Conservation (phyloP, 805 yeast species). For the Candida vaughaniae region DNA sequence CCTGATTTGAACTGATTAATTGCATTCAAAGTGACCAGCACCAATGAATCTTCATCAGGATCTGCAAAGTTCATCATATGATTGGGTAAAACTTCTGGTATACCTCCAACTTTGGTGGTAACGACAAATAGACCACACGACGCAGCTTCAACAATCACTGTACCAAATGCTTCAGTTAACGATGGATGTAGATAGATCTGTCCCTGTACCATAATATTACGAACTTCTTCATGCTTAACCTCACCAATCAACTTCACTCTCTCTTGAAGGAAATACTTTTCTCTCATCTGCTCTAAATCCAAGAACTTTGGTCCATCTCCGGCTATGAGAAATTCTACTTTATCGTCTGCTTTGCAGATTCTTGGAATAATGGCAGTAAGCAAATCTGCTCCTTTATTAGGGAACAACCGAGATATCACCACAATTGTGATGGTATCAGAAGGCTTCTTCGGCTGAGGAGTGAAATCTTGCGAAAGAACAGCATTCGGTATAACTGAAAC, state of each 20-base stretch:
- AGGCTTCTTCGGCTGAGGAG: slow-evolving; percentile 8
- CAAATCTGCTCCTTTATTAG: slow-evolving; percentile 95
- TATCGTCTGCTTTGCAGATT: slow-evolving; percentile 61
- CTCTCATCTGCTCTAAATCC: slow-evolving; percentile 94
- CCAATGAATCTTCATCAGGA: slow-evolving; percentile 83
- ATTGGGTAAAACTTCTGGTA: slow-evolving; percentile 90
- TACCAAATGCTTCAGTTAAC: slow-evolving; percentile 96
- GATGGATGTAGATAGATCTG: slow-evolving; percentile 93
- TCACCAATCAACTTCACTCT: slow-evolving; percentile 84
- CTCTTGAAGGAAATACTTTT: slow-evolving; percentile 78
- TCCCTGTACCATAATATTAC: slow-evolving; percentile 91
- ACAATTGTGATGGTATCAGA: slow-evolving; percentile 65
- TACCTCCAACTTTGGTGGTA: slow-evolving; percentile 95
- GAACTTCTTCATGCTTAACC: slow-evolving; percentile 86
- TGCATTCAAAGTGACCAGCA: slow-evolving; percentile 69
- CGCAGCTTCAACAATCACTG: slow-evolving; percentile 96
- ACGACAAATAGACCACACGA: slow-evolving; percentile 92
- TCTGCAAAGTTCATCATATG: slow-evolving; percentile 92
- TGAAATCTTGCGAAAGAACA: slow-evolving; percentile 78
- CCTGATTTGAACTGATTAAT: slow-evolving; percentile 57
- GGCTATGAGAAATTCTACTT: slow-evolving; percentile 80
- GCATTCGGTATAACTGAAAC: slow-evolving; percentile 97
- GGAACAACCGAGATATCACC: slow-evolving; percentile 85
- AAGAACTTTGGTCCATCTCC: slow-evolving; percentile 97
- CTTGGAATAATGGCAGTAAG: slow-evolving; percentile 81